Evolutionary conservation across 2,329 filamentous ascomycete species (phyloP), one percentile per base, ranked within the genome.

Genomic region (Aureobasidium sp.): DNA sequence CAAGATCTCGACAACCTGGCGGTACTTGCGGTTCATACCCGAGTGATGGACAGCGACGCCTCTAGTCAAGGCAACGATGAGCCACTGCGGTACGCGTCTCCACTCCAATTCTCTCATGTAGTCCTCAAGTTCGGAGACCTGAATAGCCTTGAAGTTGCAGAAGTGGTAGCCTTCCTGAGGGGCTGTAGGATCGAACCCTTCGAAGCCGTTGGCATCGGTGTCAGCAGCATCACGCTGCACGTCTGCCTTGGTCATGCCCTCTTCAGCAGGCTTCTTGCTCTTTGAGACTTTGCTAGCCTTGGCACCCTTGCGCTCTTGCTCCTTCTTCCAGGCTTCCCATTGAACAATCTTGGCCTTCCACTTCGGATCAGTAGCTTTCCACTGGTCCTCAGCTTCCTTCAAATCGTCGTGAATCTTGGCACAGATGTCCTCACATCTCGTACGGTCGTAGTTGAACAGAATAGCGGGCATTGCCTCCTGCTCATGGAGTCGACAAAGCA

Each of bases 1-100:
- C 8, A 91, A 74, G 63, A 89, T 87, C 69, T 91, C 88, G 1
- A 90, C 86, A 25, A 77, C 78, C 70, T 91, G 88, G 41, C 89
- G 83, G 69, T 92, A 92, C 64, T 84, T 83, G 53, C 87, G 80
- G 69, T 91, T 92, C 85, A 92, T 85, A 74, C 89, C 89, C 21
- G 88, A 83, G 69, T 93, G 90, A 74, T 93, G 89, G 7, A 92
- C 83, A 34, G 87, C 90, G n/a, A 93, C 78, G 25, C 90, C 89
- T 61, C 89, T 78, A 62, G 77, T 77, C 1, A 93, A 76, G 2
- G 84, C 84, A 10, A 81, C 75, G 25, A 90, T 78, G 9, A 91
- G 71, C 65, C 78, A 78, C 11, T 78, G 74, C 0, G 76, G 70
- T 25, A 86, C 76, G 15, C 77, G 74, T 54, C 81, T 81, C 49